These are phyloP conservation scores for Trichoderma sp. DNA, from an alignment of 2,329 filamentous ascomycete genomes.

Conservation along the genomic window DNA sequence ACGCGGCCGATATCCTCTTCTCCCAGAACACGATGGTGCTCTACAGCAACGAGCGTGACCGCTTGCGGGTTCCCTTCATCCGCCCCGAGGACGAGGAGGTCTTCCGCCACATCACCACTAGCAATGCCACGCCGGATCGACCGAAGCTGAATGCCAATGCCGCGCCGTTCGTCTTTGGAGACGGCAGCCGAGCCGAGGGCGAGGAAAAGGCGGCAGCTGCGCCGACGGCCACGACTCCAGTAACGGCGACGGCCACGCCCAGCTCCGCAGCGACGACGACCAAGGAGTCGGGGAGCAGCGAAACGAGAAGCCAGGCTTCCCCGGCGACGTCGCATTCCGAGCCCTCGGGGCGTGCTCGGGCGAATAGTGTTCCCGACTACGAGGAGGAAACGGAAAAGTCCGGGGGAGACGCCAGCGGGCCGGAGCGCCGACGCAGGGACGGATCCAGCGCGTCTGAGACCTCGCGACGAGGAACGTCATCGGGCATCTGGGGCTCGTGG, in stretches of 20 bases:
- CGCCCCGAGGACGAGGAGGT: constrained; percentile 82
- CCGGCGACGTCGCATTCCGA: constrained; percentile 43
- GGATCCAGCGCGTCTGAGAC: constrained; percentile 36
- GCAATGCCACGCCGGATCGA: constrained; percentile 56
- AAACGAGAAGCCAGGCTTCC: constrained; percentile 12
- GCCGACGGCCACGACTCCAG: neutral
- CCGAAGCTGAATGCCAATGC: constrained; percentile 60
- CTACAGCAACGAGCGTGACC: constrained; percentile 83
- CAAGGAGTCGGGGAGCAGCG: constrained; percentile 36
- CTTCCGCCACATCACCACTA: constrained; percentile 76
- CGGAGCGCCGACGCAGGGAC: constrained; percentile 37
- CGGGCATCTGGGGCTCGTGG: constrained; percentile 72
- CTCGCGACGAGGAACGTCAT: constrained; percentile 51
- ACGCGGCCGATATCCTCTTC: constrained; percentile 88
- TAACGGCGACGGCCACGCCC: constrained; percentile 30
- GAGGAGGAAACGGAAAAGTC: constrained; percentile 49
- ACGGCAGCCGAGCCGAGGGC: constrained; percentile 36
- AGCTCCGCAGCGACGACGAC: constrained; percentile 30
- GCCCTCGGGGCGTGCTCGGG: constrained; percentile 35
- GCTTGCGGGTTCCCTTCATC: constrained; percentile 87
- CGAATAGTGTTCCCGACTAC: constrained; percentile 48
- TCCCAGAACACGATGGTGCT: constrained; percentile 88
- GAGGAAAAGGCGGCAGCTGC: constrained; percentile 26
- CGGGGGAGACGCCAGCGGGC: constrained; percentile 32
- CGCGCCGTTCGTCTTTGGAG: constrained; percentile 47